Base-by-base conservation (phyloP, 805 yeast species). In the Cyberlindnera veronae region DNA sequence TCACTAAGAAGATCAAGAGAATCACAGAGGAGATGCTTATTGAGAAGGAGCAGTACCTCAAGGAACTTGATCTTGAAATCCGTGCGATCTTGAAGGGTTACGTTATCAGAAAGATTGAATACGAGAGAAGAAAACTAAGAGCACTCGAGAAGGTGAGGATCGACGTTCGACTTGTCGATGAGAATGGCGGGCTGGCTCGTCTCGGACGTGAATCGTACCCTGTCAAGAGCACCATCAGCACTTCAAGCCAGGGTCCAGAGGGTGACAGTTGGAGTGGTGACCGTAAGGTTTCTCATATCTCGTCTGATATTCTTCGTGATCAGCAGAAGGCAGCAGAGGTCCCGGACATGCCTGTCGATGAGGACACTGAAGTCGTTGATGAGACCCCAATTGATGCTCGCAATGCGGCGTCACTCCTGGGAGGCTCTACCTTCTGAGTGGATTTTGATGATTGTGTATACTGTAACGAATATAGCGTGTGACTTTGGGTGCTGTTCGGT, bases 11-110 rank as follows among this genome's bases (percentile, higher is more conserved):
- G 51, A 82, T 90, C 29, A 79, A 84, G 45, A 71, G 95, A 48
- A 82, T 91, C 14, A 84, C 95, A 3, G 82, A 82, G 26, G 95
- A 89, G 57, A 84, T 93, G 87, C 60, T 85, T 26, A 69, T 78
- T 27, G 97, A 90, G 60, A 72, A 80, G 42, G 63, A 72, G 28
- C 78, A 78, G 36, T 77, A 87, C 51, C 52, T 83, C 22, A 61
- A 64, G 12, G 74, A 76, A 53, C 67, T 84, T n/a, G 84, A 84
- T 40, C 42, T 54, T 3, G 78, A 75, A 54, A 54, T 88, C 28
- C 71, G 70, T 44, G 61, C 62, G 16, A 63, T 77, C 18, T 66
- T 91, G 34, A 79, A 78, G 44, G 73, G 69, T 32, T 79, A 73
- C 47, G 76, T 88, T 0, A 64, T 84, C 48, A 77, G 79, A 47